Percentiles rank a stretch among this genome's conserved stretches.
phyloP scores from a whole-genome alignment of 352 stramenopile genomes.

The Phytophthora rubi region DNA sequence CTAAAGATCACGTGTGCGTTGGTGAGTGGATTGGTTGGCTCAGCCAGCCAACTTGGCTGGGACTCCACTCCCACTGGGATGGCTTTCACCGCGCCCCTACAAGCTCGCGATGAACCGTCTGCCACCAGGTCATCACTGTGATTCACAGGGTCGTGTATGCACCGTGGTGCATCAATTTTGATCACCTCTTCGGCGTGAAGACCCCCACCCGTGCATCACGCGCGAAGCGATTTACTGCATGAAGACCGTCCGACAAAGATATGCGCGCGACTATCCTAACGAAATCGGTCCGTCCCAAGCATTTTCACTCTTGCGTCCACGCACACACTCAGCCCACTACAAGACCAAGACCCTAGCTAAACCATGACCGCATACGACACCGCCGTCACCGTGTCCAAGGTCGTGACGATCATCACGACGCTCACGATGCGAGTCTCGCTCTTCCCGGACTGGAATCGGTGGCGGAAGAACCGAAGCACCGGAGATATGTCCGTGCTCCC shows the following conservation, averaged over 20 bases:
- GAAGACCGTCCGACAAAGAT: conserved; percentile 19
- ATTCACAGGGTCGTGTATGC: conserved; percentile 11
- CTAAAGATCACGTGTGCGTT: too few relatives aligned
- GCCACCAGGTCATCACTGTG: conserved; percentile 13
- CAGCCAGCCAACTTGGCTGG: not conserved
- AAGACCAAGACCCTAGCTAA: too few relatives aligned
- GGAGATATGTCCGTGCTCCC: conserved; percentile 34
- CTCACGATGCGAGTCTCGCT: conserved; percentile 43
- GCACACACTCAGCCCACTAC: not conserved
- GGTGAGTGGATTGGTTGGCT: too few relatives aligned
- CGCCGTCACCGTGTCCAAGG: conserved; percentile 20
- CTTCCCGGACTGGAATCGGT: conserved; percentile 39
- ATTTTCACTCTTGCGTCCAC: conserved; percentile 19
- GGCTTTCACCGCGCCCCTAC: not conserved
- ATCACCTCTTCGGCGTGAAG: conserved; percentile 7
- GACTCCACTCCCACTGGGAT: not conserved
- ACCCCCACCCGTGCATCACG: conserved; percentile 12
- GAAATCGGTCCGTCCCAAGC: not conserved
- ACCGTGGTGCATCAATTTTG: conserved; percentile 11
- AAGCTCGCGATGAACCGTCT: not conserved
- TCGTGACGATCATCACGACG: conserved; percentile 41
- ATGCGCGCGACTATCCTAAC: not conserved
- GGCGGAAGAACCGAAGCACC: conserved; percentile 31
- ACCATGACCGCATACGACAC: conserved; percentile 5
- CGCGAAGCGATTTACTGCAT: not conserved